Evolutionary conservation across 352 stramenopile genomes (phyloP), one percentile per base, ranked within the genome.

Genomic region (Globisporangium lucens): DNA sequence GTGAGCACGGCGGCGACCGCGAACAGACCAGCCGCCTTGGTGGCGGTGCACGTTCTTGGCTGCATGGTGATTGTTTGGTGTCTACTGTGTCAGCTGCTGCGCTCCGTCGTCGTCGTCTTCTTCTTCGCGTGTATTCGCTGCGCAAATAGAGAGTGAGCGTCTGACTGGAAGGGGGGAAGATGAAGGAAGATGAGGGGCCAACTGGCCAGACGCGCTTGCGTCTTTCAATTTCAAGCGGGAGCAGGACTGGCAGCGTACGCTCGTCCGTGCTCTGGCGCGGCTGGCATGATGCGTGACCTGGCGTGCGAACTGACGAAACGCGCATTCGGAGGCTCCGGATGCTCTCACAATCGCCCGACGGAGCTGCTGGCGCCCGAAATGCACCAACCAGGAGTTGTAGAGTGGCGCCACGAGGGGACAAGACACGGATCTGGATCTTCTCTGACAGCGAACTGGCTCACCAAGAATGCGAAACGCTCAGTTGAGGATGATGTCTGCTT

Each of bases 361-460:
- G 15, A 49, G 41, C 41, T 49, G 5, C 41, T 49, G 15, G 41
- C 41, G 41, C 4, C 3, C 15, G 13, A n/a, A 49, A 49, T n/a
- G 41, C 41, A n/a, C 41, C 41, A 49, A 49, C 41, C 41, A 49
- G 41, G 13, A 12, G 0, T 12, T 12, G 3, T 12, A 12, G 12
- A 46, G 38, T 2, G 12, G 38, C 38, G 12, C 13, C 38, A 46
- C 38, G 38, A 46, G 38, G 38, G 53, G 53, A 59, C 53, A 59
- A 59, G 53, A 59, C 53, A 24, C 10, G 30, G 51, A 27, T 1
- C 7, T 41, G 53, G 9, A 59, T 59, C 29, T 59, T 59, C 53
- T 59, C 13, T 58, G 53, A 59, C 53, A 59, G 13, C 15, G 53
- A 59, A 59, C 53, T 41, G 53, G 15, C 53, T 59, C 53, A 35